Base-by-base conservation (phyloP, 2,329 filamentous ascomycete genomes). In the Venturia asperata region DNA sequence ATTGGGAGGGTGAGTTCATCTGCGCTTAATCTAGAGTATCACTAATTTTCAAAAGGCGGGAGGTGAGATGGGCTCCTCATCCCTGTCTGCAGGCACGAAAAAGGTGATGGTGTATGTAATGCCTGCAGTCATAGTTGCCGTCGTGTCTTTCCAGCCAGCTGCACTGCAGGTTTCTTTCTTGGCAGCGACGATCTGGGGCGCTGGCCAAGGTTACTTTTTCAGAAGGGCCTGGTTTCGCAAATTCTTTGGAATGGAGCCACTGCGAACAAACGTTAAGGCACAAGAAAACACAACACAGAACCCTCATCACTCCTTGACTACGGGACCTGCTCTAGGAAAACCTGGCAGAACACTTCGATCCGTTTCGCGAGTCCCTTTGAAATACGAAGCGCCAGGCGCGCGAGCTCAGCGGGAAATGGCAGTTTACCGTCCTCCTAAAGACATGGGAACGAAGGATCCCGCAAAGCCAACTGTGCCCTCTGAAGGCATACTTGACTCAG, bases 121-220 rank as follows among this genome's bases (percentile, higher is more conserved):
- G 39, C 86, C 87, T 1, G 67, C 74, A 7, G 42, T 87, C 1
- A 79, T 83, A 9, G 75, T 84, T 39, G 1, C 76, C 5, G 77
- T 89, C 71, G 86, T 85, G 63, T 70, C 77, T 15, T 82, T 76
- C 67, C 81, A 83, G 72, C 82, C 85, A 0, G 80, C 83, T 30
- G 80, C 78, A 24, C 73, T 89, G 2, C 86, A 88, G 71, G 71
- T 89, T 39, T 88, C 85, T 77, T 89, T 91, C 76, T 74, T 82
- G 63, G 68, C 76, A 17, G 76, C 80, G 3, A 72, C 76, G 66
- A 49, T 75, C 10, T 66, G 79, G n/a, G 76, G 77, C 41, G 72
- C 77, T 55, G 17, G 71, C 1, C 78, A 80, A 42, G 74, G 71
- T 11, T 70, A 70, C n/a, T 24, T 77, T 2, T 72, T 82, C 37